phyloP scores from a whole-genome alignment of 805 yeast species.

The Zygoascus tannicola region DNA sequence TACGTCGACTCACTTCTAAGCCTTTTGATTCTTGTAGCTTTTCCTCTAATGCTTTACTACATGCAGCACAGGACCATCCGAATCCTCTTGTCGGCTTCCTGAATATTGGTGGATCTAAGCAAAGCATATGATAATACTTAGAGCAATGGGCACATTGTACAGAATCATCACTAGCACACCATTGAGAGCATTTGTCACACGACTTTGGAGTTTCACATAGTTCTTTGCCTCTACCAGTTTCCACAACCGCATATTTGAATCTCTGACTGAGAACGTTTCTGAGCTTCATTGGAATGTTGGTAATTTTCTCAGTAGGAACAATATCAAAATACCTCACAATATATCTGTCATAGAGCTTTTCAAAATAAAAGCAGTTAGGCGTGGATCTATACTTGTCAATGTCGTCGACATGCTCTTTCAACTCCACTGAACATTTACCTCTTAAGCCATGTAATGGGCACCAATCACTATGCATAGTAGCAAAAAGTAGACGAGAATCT shows the following conservation, averaged over 20 bases:
- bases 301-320: slow-evolving; percentile 50
- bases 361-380: slow-evolving; percentile 76
- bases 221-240: slow-evolving; percentile 54
- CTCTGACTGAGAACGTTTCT: slow-evolving; percentile 54
- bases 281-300: slow-evolving; percentile 49
- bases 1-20: neutral
- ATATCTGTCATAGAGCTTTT: slow-evolving; percentile 75
- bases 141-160: slow-evolving; percentile 75
- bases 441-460: slow-evolving; percentile 70
- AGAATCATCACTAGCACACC: slow-evolving; percentile 71
- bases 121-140: slow-evolving; percentile 63
- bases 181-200: slow-evolving; percentile 71
- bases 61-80: slow-evolving; percentile 81
- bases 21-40: slow-evolving; percentile 20
- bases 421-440: slow-evolving; percentile 65
- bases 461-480: slow-evolving; percentile 76
- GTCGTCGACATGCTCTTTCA: slow-evolving; percentile 54
- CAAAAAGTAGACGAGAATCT: slow-evolving; percentile 70
- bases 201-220: slow-evolving; percentile 53
- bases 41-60: slow-evolving; percentile 35
- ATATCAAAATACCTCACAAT: slow-evolving; percentile 77
- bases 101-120: slow-evolving; percentile 75
- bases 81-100: slow-evolving; percentile 79
- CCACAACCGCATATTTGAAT: slow-evolving; percentile 67
- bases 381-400: slow-evolving; percentile 43